Base-by-base conservation (phyloP, 345 rosid species). In the Dipteronia sinensis region DNA sequence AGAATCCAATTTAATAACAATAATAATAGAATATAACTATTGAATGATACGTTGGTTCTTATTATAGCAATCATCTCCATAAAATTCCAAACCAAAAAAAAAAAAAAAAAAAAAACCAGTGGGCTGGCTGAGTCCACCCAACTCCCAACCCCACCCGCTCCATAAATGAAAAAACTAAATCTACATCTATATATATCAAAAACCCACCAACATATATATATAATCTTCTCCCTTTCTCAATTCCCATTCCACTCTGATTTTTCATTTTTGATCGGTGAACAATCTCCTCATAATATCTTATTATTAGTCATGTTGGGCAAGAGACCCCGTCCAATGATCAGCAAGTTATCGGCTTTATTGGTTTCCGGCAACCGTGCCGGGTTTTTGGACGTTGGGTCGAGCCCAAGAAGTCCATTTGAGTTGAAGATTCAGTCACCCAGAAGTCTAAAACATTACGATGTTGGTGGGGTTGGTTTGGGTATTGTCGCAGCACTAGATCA, bases 401-500 rank as follows among this genome's bases (percentile, higher is more conserved):
- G 97, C 62, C 97, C 97, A 34, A 89, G 83, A 76, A 82, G 96
- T 74, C 94, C 98, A 67, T 76, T 94, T 0, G 94, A 94, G 76
- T 78, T 81, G 66, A 91, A 81, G 76, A 82, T 83, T 64, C 86
- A 85, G 44, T 94, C 95, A 46, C 90, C 94, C 13, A 84, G 93
- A 80, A 88, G 90, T 9, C 77, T 83, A 66, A 89, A 83, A 77
- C 85, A 70, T 42, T 88, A 84, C 47, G 89, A 90, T 78, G 77
- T 71, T 3, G 97, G 85, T 67, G 92, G 94, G 27, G 88, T 95
- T 72, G 98, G 98, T 17, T 74, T 95, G 59, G 98, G 94, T 1
- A 95, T 95, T 61, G 92, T 93, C 3, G 94, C 90, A 1, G 95
- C 95, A 0, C 90, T 92, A 13, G 95, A 93, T 42, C 83, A 51